These are phyloP conservation scores for Prunus kanzakura DNA, from an alignment of 306 rosid genomes.

Conservation along the genomic window DNA sequence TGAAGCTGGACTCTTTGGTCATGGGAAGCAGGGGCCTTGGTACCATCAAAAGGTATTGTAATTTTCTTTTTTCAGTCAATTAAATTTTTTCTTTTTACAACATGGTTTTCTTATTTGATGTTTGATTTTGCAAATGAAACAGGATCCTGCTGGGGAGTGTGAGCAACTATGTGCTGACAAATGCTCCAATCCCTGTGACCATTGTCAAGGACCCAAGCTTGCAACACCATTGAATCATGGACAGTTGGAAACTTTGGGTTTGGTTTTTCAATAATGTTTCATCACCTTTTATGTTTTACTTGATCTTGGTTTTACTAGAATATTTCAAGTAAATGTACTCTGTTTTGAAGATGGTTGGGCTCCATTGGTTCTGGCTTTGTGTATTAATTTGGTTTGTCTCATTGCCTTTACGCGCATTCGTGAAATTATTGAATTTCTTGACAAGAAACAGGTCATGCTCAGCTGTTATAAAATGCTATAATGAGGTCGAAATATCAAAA, in stretches of 20 bases:
- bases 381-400: not conserved
- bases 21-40: constrained; percentile 95
- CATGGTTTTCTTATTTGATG: not conserved
- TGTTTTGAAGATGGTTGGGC: constrained; percentile 1
- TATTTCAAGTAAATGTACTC: not conserved
- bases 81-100: not conserved
- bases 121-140: constrained; percentile 19
- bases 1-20: constrained; percentile 74
- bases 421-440: not conserved
- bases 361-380: not conserved
- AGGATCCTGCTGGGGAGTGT: constrained; percentile 89
- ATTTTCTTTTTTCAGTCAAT: not conserved
- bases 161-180: constrained; percentile 64
- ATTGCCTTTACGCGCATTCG: not conserved
- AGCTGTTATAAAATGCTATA: not conserved
- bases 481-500: too few species aligned
- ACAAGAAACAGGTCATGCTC: not conserved
- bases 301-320: not conserved
- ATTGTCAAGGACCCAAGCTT: constrained; percentile 60
- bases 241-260: not conserved
- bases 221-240: constrained; percentile 4
- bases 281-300: not conserved
- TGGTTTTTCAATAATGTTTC: not conserved
- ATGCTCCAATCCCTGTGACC: constrained; percentile 80
- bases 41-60: constrained; percentile 52